A percentile compares a stretch with the other conserved stretches of the same genome.
Evolutionary conservation across 805 yeast species (phyloP).

Genomic region (Starmerella floricola): DNA sequence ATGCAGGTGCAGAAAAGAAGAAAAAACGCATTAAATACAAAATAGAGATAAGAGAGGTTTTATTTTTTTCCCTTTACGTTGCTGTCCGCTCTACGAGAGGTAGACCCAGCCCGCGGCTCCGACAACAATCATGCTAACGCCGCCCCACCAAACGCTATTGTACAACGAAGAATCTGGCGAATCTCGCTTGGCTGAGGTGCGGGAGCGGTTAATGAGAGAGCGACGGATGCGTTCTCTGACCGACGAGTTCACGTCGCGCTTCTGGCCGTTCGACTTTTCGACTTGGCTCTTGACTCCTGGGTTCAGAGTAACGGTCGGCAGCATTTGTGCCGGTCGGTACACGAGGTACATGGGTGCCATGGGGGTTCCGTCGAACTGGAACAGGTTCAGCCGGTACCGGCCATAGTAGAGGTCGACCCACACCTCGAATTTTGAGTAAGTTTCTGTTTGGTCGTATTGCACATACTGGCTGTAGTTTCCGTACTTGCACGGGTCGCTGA

Average conservation of each 20-base stretch:
- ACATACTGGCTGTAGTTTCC: constrained; percentile 41
- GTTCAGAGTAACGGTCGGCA: constrained; percentile 82
- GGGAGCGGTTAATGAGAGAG: constrained; percentile 64
- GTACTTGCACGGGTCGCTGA: constrained; percentile 65
- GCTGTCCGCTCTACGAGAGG: constrained; percentile 4
- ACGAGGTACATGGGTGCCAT: constrained; percentile 85
- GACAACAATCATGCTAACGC: constrained; percentile 30
- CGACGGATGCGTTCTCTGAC: constrained; percentile 42
- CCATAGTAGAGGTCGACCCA: constrained; percentile 73
- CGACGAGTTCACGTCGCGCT: constrained; percentile 10
- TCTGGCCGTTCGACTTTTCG: not conserved
- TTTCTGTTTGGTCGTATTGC: constrained; percentile 58
- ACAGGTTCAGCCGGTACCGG: constrained; percentile 58
- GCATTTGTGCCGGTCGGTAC: constrained; percentile 89
- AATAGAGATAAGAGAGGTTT: no score
- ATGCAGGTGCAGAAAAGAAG: no score
- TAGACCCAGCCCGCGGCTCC: constrained; percentile 27
- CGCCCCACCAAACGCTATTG: constrained; percentile 32
- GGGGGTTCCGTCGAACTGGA: constrained; percentile 58
- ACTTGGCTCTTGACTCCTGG: constrained; percentile 34
- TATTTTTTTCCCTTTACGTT: not conserved
- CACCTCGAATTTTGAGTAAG: constrained; percentile 46
- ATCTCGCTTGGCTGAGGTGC: constrained; percentile 49
- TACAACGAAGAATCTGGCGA: constrained; percentile 15
- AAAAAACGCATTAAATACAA: not conserved